Evolutionary conservation across 768 basidiomycete genomes (phyloP).

Genomic region (Porpolomopsis calyptriformis): DNA sequence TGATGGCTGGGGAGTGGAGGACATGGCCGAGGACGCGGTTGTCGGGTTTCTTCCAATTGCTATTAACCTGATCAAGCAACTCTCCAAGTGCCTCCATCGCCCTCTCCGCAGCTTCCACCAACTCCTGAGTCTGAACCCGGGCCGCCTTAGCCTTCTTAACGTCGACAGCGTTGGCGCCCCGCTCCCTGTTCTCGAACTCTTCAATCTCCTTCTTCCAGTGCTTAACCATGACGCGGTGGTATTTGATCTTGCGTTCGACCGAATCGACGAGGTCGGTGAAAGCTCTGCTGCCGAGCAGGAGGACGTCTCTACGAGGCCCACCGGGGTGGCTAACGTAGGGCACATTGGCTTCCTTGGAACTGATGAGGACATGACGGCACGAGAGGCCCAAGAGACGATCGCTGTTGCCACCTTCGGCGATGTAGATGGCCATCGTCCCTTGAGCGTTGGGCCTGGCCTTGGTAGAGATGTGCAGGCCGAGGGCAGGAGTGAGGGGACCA

Average conservation of each 20-base stretch:
- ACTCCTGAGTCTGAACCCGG: conserved; percentile 8
- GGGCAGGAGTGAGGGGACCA: conserved; percentile 24
- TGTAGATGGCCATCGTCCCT: conserved; percentile 27
- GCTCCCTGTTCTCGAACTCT: conserved; percentile 4
- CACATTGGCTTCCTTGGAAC: too few relatives aligned
- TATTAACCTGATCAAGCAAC: conserved; percentile 7
- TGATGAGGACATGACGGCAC: too few relatives aligned
- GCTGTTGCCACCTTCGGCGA: conserved; percentile 23
- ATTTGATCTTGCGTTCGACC: too few relatives aligned
- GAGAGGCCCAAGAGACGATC: conserved; percentile 19
- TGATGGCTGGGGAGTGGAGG: conserved; percentile 6
- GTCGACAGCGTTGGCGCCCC: conserved; percentile 6
- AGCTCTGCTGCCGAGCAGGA: too few relatives aligned
- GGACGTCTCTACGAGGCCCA: too few relatives aligned
- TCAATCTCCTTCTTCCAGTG: too few relatives aligned
- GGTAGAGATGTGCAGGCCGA: conserved; percentile 26
- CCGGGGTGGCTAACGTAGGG: too few relatives aligned
- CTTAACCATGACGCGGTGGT: too few relatives aligned
- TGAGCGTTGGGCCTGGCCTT: conserved; percentile 19
- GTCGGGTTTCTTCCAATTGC: conserved; percentile 4
- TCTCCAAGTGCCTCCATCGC: conserved; percentile 7
- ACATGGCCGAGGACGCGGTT: conserved; percentile 14
- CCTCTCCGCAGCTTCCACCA: conserved; percentile 5
- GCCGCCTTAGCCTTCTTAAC: neutral
- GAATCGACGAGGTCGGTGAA: too few relatives aligned